Percentiles rank a stretch among this genome's conserved stretches.
Conservation (phyloP, 495 filamentous ascomycete genomes). For the Aspergillus affinis region DNA sequence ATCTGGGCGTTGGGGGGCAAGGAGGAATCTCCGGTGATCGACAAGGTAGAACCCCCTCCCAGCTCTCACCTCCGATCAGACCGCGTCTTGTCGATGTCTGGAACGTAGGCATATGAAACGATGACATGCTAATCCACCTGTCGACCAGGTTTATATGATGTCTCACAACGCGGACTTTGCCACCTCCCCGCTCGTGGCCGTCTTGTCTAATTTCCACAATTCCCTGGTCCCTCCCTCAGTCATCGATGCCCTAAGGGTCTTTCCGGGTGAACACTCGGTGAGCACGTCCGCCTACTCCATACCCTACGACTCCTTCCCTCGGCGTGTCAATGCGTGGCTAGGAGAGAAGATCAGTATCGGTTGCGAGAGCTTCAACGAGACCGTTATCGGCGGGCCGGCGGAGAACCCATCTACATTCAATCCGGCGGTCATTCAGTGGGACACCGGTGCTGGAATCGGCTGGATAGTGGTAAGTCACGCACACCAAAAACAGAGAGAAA, state of each 20-base stretch:
- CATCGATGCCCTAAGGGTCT: conserved; percentile 26
- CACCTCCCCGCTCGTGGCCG: conserved; percentile 35
- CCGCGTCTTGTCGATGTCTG: too few relatives aligned
- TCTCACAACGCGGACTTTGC: conserved; percentile 41
- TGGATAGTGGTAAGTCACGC: conserved; percentile 10
- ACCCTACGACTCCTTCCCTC: conserved; percentile 38
- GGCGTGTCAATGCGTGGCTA: conserved; percentile 42
- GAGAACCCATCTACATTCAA: conserved; percentile 35
- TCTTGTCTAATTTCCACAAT: conserved; percentile 29
- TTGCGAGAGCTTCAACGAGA: conserved; percentile 36
- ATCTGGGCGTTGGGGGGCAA: conserved; percentile 40
- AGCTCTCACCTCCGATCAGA: too few relatives aligned
- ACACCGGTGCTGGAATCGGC: conserved; percentile 22
- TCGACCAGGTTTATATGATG: conserved; percentile 27
- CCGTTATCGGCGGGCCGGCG: conserved; percentile 35
- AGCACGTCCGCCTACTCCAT: conserved; percentile 35
- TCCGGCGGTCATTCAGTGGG: conserved; percentile 43
- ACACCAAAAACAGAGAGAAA: too few relatives aligned
- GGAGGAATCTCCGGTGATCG: conserved; percentile 24
- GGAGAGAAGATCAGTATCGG: conserved; percentile 40
- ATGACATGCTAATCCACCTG: too few relatives aligned
- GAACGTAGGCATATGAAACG: too few relatives aligned
- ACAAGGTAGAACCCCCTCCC: conserved; percentile 5
- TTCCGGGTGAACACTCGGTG: conserved; percentile 37
- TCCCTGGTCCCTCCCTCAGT: conserved; percentile 19